Percentiles rank a stretch among this genome's conserved stretches.
Evolutionary conservation across 768 basidiomycete genomes (phyloP).

Genomic region (Chlorophyllum brunneum): DNA sequence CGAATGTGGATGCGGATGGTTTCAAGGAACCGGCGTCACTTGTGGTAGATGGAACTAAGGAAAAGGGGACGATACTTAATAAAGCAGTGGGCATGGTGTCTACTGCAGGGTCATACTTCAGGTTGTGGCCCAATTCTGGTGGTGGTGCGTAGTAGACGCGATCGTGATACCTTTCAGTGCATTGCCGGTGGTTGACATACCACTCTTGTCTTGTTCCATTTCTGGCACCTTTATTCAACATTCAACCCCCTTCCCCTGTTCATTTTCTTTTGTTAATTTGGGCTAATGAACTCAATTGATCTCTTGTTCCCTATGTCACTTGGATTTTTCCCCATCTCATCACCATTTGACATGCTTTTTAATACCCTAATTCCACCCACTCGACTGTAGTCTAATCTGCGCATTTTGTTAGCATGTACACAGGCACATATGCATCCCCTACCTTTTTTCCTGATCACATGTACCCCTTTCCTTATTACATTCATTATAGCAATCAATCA

Average conservation of each 20-base stretch:
- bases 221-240: too few species aligned
- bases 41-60: slow-evolving; percentile 12
- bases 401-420: background rate
- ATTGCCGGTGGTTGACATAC: background rate
- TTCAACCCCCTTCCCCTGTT: background rate
- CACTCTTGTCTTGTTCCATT: background rate
- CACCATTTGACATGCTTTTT: background rate
- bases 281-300: background rate
- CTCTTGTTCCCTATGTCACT: background rate
- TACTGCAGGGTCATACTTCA: slow-evolving; percentile 73
- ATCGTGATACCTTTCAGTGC: background rate
- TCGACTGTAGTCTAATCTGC: background rate
- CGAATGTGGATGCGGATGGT: slow-evolving; percentile 15
- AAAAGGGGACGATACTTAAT: slow-evolving; percentile 34
- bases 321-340: too few species aligned
- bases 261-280: background rate
- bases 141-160: background rate
- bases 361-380: background rate
- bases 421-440: background rate
- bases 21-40: slow-evolving; percentile 17
- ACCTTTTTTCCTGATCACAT: too few species aligned
- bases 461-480: too few species aligned
- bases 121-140: slow-evolving; percentile 35
- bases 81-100: slow-evolving; percentile 77
- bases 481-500: too few species aligned